Percentiles rank a stretch among this genome's conserved stretches.
These are phyloP conservation scores for Aspergillus uvarum DNA, from an alignment of 2,329 filamentous ascomycete genomes.

Conservation along the genomic window DNA sequence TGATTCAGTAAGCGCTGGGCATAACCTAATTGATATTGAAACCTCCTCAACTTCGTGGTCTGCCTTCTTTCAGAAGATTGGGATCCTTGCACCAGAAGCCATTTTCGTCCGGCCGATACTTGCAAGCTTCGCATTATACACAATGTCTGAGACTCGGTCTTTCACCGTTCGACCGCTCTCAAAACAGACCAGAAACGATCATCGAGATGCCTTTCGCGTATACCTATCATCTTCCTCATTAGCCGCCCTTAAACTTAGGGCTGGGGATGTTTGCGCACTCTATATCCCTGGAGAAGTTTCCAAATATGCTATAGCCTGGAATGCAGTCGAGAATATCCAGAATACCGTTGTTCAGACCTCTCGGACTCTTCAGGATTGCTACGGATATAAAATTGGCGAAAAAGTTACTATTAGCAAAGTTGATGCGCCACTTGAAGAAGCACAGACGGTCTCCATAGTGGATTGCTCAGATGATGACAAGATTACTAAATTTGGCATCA, in stretches of 20 bases:
- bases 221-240: slow-evolving; percentile 58
- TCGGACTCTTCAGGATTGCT: slow-evolving; percentile 69
- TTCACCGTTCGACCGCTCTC: slow-evolving; percentile 58
- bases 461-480: slow-evolving; percentile 54
- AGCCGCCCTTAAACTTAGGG: slow-evolving; percentile 53
- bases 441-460: slow-evolving; percentile 59
- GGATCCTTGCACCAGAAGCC: background rate
- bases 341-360: slow-evolving; percentile 70
- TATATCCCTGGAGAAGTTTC: slow-evolving; percentile 37
- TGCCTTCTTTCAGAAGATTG: background rate
- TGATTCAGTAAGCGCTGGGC: too few relatives aligned
- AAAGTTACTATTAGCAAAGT: slow-evolving; percentile 62
- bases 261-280: slow-evolving; percentile 58
- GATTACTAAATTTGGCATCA: slow-evolving; percentile 35
- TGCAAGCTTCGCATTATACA: slow-evolving; percentile 1
- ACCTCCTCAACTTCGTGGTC: background rate
- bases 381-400: slow-evolving; percentile 70
- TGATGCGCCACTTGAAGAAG: slow-evolving; percentile 53
- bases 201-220: slow-evolving; percentile 60
- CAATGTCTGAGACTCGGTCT: slow-evolving; percentile 40
- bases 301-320: slow-evolving; percentile 65
- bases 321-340: slow-evolving; percentile 61
- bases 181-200: slow-evolving; percentile 47
- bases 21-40: too few relatives aligned
- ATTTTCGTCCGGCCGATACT: background rate